Base-by-base conservation (phyloP, 2,329 filamentous ascomycete species). In the Ascochyta lentis region DNA sequence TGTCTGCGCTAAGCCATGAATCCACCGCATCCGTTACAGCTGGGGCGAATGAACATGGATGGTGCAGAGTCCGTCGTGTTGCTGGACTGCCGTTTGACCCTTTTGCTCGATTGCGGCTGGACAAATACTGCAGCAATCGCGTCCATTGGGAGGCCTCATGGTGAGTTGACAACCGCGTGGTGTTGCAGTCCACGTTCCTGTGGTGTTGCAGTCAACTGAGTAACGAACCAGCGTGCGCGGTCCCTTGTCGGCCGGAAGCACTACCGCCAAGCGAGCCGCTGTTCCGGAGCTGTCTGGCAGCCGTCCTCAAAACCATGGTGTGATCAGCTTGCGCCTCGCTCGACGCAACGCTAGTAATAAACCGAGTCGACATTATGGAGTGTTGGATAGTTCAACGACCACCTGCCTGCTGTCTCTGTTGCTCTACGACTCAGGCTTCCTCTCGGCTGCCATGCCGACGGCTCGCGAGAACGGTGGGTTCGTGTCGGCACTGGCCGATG, bases 1-100 rank as follows among this genome's bases (percentile, higher is more conserved):
- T 66, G 64, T 60, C 60, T 52, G 35, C 60, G 61, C 61, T 62
- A 65, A 53, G 44, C 46, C 35, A 26, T 41, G 26, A 56, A 42
- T 39, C 58, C 53, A 40, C 53, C 43, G 42, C 29, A 51, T 56
- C 46, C 53, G 57, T 54, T 52, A 49, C 40, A 27, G 22, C 24
- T 37, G 26, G 50, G 22, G 26, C 55, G 34, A 59, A 46, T 61
- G 37, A 34, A 16, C 48, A 35, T 12, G 46, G 53, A 44, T 61
- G 52, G 53, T 48, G 53, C 54, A 47, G 38, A 42, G 31, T 38
- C 57, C 45, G 33, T 15, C 15, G 3, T n/a, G 9, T 37, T 49
- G 40, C 37, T 47, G 46, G 31, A 42, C 27, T 45, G 49, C 54
- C 54, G 39, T 49, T 44, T 12, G 47, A 47, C 23, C 47, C 47